Conservation (phyloP, 192 early-diverging fungal species). For the Umbelopsis isabellina region DNA sequence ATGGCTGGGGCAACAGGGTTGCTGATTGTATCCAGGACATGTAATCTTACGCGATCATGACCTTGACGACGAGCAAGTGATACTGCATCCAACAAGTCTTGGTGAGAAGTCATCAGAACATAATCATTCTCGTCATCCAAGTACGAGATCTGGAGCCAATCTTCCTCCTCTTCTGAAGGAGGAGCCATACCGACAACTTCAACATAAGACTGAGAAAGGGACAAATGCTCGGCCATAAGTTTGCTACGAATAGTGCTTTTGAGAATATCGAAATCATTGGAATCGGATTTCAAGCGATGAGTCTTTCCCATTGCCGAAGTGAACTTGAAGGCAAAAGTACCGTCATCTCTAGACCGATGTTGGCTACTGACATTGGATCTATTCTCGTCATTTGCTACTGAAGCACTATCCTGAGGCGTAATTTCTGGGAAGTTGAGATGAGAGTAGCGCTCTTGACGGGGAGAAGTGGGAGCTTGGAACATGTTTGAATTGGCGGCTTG, state of each 20-base stretch:
- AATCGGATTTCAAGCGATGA: slow-evolving; percentile 62
- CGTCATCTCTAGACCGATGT: slow-evolving; percentile 26
- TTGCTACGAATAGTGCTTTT: slow-evolving; percentile 58
- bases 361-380: slow-evolving; percentile 18
- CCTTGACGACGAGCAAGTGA: slow-evolving; percentile 74
- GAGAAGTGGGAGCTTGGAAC: slow-evolving; percentile 25
- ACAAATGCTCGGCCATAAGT: slow-evolving; percentile 35
- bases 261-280: slow-evolving; percentile 40
- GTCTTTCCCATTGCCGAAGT: slow-evolving; percentile 60
- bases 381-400: slow-evolving; percentile 30
- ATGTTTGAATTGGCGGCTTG: slow-evolving; percentile 38
- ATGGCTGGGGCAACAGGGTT: slow-evolving; percentile 3
- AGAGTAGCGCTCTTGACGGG: slow-evolving; percentile 9
- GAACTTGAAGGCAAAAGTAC: slow-evolving; percentile 63
- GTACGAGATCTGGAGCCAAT: slow-evolving; percentile 61
- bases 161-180: slow-evolving; percentile 38
- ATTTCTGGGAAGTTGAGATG: slow-evolving; percentile 27
- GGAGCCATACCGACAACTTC: slow-evolving; percentile 23
- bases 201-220: slow-evolving; percentile 30
- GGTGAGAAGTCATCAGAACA: slow-evolving; percentile 71
- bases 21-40: slow-evolving; percentile 46
- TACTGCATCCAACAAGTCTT: slow-evolving; percentile 83
- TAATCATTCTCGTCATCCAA: slow-evolving; percentile 89
- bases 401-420: slow-evolving; percentile 25
- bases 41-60: slow-evolving; percentile 74